Evolutionary conservation across 768 basidiomycete species (phyloP), one percentile per base, ranked within the genome.

Genomic region (Cystobasidium tubakii): DNA sequence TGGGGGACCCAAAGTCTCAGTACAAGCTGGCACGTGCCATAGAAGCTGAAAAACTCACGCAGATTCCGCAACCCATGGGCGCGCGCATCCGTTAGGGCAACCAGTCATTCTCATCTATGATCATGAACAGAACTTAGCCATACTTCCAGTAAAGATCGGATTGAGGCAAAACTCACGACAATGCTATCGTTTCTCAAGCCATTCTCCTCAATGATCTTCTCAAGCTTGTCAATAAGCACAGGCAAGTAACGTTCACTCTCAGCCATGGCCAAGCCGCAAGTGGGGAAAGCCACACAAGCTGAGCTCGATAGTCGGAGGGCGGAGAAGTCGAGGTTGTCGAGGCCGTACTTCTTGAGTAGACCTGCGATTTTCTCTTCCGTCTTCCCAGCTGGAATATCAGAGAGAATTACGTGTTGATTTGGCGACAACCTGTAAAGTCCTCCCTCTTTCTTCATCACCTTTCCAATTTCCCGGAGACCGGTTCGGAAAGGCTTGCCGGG

Each of bases 271-370:
- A 89, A 84, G 78, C 87, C 87, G 83, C 92, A 97, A 13, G 94
- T 97, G 0, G 96, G 96, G 85, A 98, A 93, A 1, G 95, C 89
- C 72, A 99, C 96, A 82, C 96, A 99, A 17, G 96, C 95, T 17
- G 92, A 94, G 9, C 90, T 90, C 4, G 92, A 90, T 62, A 97
- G 82, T 65, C 95, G 85, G 78, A 98, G 81, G 2, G 86, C 94
- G 15, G 87, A 86, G 77, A 87, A 88, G 66, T 87, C 84, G 70
- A 97, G 80, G 79, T 94, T 92, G 82, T 98, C 94, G 60, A 98
- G 84, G 81, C 90, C 90, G 83, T 92, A 94, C 83, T 91, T 85
- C 50, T 86, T 84, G 42, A 99, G 83, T 34, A 98, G 81, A 13
- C 80, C 79, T 84, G 92, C 93, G 80, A 98, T 92, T 79, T 83